Evolutionary conservation across 2,329 filamentous ascomycete genomes (phyloP), one percentile per base, ranked within the genome.

Genomic region (Pezicula radicicola): DNA sequence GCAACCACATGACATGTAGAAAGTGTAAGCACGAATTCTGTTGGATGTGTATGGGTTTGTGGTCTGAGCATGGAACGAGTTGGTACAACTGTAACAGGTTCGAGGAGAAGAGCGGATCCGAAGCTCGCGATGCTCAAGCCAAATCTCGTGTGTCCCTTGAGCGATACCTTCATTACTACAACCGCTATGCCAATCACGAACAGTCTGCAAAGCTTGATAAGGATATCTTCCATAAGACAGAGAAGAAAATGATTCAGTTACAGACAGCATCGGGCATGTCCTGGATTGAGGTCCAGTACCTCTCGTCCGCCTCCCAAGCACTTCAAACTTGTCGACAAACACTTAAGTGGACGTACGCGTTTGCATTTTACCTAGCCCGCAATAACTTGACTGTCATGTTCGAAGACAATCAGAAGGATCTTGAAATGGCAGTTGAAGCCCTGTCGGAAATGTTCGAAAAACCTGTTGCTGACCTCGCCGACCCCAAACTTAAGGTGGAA

Each of bases 21-120:
- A 97, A 97, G 70, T 97, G 92, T 75, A 91, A 91, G 65, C 87
- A 97, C 66, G 92, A 97, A 66, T 97, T 99, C 66, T 99, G 94
- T 74, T 99, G 94, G 94, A 97, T 99, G 89, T 99, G 94, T 66
- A 99, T 99, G 94, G 94, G 94, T 0, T 77, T 96, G 1, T 99
- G 94, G 94, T 95, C 91, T 1, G 94, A 99, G 71, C 94, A 99
- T 68, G 94, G 94, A 57, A 99, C 93, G 3, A 96, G 91, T 72
- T 99, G 94, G 94, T 99, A 99, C 77, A 99, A 96, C 71, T 99
- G 94, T 79, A 99, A 96, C 68, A 81, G 94, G 8, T 99, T 88
- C 63, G 94, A 99, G 67, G 94, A 97, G 74, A 97, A 94, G 78
- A 96, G 90, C 59, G 94, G 94, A 2, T 79, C 84, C 0, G 92